A percentile compares a stretch with the other conserved stretches of the same genome.
Conservation (phyloP, 768 basidiomycete genomes). For the Daedalea quercina region DNA sequence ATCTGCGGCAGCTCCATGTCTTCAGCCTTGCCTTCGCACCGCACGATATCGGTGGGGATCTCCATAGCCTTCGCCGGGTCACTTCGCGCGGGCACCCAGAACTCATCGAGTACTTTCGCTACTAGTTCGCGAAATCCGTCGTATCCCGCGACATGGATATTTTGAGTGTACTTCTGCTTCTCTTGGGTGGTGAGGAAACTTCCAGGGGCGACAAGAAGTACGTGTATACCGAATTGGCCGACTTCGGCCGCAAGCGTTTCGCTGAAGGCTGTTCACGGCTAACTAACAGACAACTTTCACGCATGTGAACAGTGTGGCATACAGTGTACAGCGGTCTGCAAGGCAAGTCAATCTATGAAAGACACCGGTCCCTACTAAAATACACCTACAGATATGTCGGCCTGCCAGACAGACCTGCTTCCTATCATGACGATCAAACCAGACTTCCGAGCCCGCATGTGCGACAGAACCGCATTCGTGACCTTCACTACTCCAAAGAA, state of each 20-base stretch:
- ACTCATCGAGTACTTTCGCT: not conserved
- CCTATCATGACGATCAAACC: constrained; percentile 28
- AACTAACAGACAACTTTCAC: too few relatives aligned
- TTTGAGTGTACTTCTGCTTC: not conserved
- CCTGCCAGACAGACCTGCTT: constrained; percentile 25
- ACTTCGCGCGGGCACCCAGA: constrained; percentile 3
- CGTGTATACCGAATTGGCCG: constrained; percentile 19
- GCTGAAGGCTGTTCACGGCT: constrained; percentile 11
- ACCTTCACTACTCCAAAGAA: constrained; percentile 34
- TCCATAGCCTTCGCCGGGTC: constrained; percentile 22
- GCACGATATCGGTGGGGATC: constrained; percentile 21
- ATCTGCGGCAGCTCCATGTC: constrained; percentile 1
- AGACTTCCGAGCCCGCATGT: constrained; percentile 22
- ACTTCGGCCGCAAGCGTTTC: constrained; percentile 22
- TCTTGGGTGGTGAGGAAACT: constrained; percentile 11
- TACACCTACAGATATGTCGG: constrained; percentile 24
- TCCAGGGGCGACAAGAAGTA: constrained; percentile 21
- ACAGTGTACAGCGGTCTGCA: constrained; percentile 21
- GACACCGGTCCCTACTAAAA: not conserved
- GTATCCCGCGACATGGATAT: constrained; percentile 12
- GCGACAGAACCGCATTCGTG: constrained; percentile 32
- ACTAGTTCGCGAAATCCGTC: constrained; percentile 7
- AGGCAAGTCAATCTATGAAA: constrained; percentile 14
- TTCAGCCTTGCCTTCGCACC: constrained; percentile 19
- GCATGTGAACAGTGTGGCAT: not conserved